Evolutionary conservation across 2,329 filamentous ascomycete species (phyloP), one percentile per base, ranked within the genome.

Genomic region (Paracoccidioides lutzii): DNA sequence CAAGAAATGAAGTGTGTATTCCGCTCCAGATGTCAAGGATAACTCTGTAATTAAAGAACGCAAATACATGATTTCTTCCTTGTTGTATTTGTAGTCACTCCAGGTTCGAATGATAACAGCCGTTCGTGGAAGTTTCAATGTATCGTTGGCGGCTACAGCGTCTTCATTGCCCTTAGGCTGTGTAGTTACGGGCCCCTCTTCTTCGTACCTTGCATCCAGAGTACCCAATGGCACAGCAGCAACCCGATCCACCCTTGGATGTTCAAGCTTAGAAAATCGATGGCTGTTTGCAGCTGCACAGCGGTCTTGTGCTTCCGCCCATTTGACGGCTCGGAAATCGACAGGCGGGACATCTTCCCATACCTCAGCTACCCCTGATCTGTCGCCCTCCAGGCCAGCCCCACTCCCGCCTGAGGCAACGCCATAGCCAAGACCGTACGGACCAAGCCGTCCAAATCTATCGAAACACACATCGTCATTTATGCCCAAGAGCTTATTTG

Each of bases 381-480:
- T 82, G 59, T 96, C 87, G 28, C 89, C 89, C 63, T 90, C 83
- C 69, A 94, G 81, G 9, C 88, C 90, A n/a, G 87, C 83, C 4
- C 91, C 90, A 32, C 86, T 82, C 1, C 91, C 91, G 10, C 91
- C 91, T 60, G 79, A 82, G 57, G 83, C 82, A 38, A 79, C 75
- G 37, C 86, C 88, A 69, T 97, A 97, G 7, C 91, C 91, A 59
- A 89, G 81, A 0, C 91, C 91, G 63, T 98, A 98, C 0, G 91
- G 87, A 0, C 88, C 90, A 35, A 93, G 81, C 60, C 90, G 81
- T 3, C 91, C 91, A 67, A 88, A 95, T 1, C 93, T 81, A 62
- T 98, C 93, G 66, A 95, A 96, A 73, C 93, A 98, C 49, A 96
- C 81, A 64, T 95, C 85, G 61, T 94, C 82, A 15, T 86, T 81